Base-by-base conservation (phyloP, 345 rosid genomes). In the Gossypium bickii region DNA sequence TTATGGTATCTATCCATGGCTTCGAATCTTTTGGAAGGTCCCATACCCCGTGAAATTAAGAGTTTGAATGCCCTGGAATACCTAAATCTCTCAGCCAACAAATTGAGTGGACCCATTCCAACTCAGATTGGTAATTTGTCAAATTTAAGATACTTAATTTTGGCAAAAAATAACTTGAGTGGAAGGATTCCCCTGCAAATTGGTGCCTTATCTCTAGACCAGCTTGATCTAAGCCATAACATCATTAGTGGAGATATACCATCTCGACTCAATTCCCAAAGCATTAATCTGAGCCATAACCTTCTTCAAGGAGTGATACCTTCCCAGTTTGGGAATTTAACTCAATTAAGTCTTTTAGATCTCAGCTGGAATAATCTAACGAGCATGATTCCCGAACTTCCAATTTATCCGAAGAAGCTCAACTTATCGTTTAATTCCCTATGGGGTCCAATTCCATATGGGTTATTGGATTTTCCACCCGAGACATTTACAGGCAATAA, bases 81-180 rank as follows among this genome's bases (percentile, higher is more conserved):
- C 8, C 53, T 70, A 25, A 48, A 70, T 41, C 74, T 70, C 47
- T 70, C 62, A 17, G 29, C 12, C 0, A 56, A 72, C 41, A 41
- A 15, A 4, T 34, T 70, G 47, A 70, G 49, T 70, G 61, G 72
- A 67, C 2, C 72, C 3, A 67, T 67, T 49, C 72, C 72, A 12
- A 67, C 18, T 24, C 72, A 67, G 3, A 45, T 67, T 48, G 7
- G 57, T 12, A 48, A 24, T 13, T 67, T 53, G 57, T 24, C 41
- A 24, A 48, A 24, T 18, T 47, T 67, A 67, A 0, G 0, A 0
- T 0, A 0, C 1, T 24, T 67, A 17, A 0, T 0, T 45, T 47
- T 67, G 56, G 53, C n/a, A 22, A 47, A 24, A 6, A 67, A 67
- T 15, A 1, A 12, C 7, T 48, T 67, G 17, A 15, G 18, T 22